phyloP scores from a whole-genome alignment of 2,329 filamentous ascomycete species.

The Beauveria bassiana region DNA sequence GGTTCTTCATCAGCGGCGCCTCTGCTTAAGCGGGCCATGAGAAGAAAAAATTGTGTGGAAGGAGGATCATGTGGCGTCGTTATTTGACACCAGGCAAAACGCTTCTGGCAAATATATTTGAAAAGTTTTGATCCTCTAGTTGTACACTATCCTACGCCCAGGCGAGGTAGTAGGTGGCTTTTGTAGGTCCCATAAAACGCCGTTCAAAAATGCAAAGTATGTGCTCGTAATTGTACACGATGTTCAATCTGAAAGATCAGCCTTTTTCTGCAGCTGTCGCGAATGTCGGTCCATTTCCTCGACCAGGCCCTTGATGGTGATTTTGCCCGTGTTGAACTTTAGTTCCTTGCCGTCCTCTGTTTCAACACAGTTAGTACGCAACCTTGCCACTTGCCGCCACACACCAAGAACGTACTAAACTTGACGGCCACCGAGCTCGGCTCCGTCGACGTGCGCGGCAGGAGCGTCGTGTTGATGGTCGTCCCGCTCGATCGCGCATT shows the following conservation, averaged over 20 bases:
- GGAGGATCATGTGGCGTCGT: neutral
- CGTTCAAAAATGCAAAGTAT: slow-evolving; percentile 22
- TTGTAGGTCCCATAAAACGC: slow-evolving; percentile 20
- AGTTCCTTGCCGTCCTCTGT: slow-evolving; percentile 90
- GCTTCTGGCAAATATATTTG: slow-evolving; percentile 3
- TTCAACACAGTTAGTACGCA: slow-evolving; percentile 18
- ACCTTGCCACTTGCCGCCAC: neutral
- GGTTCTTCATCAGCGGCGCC: slow-evolving; percentile 99
- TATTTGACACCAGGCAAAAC: neutral
- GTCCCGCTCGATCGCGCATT: slow-evolving; percentile 66
- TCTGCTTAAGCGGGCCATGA: slow-evolving; percentile 51
- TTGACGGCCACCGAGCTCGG: slow-evolving; percentile 66
- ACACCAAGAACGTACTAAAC: slow-evolving; percentile 60
- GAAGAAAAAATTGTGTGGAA: neutral
- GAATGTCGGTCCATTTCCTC: slow-evolving; percentile 90
- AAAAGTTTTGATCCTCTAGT: slow-evolving; percentile 8
- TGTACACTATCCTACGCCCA: neutral
- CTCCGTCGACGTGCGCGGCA: slow-evolving; percentile 62
- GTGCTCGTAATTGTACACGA: slow-evolving; percentile 15
- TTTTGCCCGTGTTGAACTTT: slow-evolving; percentile 68
- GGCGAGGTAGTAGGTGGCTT: neutral
- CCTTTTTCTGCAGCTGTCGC: slow-evolving; percentile 69
- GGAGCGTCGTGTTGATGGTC: slow-evolving; percentile 67
- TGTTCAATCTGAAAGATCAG: slow-evolving; percentile 42
- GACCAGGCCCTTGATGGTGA: slow-evolving; percentile 78